A percentile compares a stretch with the other conserved stretches of the same genome.
Evolutionary conservation across 352 stramenopile genomes (phyloP).

Genomic region (Globisporangium emineosum): DNA sequence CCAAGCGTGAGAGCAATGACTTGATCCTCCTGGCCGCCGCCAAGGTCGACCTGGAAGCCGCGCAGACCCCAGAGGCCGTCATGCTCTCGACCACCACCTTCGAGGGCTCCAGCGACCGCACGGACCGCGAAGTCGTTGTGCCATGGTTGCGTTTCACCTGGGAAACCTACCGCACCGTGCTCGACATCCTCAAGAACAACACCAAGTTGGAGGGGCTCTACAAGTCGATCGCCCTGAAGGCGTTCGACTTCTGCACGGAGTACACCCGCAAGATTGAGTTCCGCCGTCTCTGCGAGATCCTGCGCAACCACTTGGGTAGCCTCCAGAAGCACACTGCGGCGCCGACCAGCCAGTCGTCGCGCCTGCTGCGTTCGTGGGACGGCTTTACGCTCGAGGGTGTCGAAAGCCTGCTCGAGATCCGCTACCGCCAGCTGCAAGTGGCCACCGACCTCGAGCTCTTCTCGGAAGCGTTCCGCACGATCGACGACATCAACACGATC

Average conservation of each 20-base stretch:
- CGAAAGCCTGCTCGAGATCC: slow-evolving; percentile 95
- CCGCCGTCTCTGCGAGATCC: slow-evolving; percentile 95
- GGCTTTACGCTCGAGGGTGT: slow-evolving; percentile 94
- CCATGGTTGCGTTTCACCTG: slow-evolving; percentile 95
- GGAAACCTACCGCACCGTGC: slow-evolving; percentile 96
- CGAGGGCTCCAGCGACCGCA: slow-evolving; percentile 93
- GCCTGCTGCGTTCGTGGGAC: slow-evolving; percentile 94
- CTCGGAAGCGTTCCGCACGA: slow-evolving; percentile 97
- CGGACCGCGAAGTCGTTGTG: slow-evolving; percentile 93
- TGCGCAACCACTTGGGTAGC: slow-evolving; percentile 95
- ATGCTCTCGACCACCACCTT: slow-evolving; percentile 97
- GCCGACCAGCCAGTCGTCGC: slow-evolving; percentile 69
- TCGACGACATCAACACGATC: slow-evolving; percentile 99
- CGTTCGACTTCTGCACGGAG: slow-evolving; percentile 83
- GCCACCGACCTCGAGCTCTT: slow-evolving; percentile 94
- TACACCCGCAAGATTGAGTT: slow-evolving; percentile 95
- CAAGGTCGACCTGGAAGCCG: slow-evolving; percentile 89
- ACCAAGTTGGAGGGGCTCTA: slow-evolving; percentile 88
- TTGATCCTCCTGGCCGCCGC: slow-evolving; percentile 78
- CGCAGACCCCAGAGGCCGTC: slow-evolving; percentile 92
- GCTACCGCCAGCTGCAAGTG: slow-evolving; percentile 96
- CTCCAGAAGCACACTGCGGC: slow-evolving; percentile 90
- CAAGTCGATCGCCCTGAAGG: slow-evolving; percentile 74
- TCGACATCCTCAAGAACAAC: slow-evolving; percentile 98
- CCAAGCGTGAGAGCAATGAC: slow-evolving; percentile 86